phyloP scores from a whole-genome alignment of 768 basidiomycete species.

The Strobilomyces echinocephalus region DNA sequence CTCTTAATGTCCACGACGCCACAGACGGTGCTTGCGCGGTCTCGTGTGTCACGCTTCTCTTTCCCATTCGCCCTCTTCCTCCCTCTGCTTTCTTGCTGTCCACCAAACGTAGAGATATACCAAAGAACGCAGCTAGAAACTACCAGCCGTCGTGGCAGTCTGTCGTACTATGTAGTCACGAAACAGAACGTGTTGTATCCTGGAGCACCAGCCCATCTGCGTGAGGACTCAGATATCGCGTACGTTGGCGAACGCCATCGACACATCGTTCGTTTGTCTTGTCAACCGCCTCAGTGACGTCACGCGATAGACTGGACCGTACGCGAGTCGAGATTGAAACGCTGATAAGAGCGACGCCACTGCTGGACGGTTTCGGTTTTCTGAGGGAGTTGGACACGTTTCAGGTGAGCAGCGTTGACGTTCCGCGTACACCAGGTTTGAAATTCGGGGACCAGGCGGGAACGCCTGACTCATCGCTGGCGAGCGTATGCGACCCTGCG shows the following conservation, averaged over 20 bases:
- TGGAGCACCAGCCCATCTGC: too few species aligned
- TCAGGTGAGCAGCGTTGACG: background rate
- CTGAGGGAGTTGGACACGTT: slow-evolving; percentile 18
- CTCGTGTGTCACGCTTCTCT: background rate
- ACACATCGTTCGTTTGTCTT: background rate
- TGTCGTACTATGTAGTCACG: background rate
- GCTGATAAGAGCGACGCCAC: background rate
- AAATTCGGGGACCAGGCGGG: too few species aligned
- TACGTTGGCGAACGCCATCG: background rate
- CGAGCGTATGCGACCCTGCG: too few species aligned
- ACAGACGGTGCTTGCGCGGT: slow-evolving; percentile 3
- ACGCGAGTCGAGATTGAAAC: too few species aligned
- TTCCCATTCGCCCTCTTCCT: background rate
- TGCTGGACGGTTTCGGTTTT: background rate
- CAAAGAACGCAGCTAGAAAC: slow-evolving; percentile 17
- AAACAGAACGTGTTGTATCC: slow-evolving; percentile 4
- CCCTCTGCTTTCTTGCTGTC: background rate
- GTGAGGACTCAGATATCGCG: too few species aligned
- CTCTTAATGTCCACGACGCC: background rate
- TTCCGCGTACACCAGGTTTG: too few species aligned
- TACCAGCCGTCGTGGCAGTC: background rate
- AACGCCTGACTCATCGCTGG: too few species aligned
- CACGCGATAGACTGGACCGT: background rate
- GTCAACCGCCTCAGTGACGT: background rate
- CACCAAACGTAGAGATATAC: slow-evolving; percentile 22